These are phyloP conservation scores for Venturia aucupariae DNA, from an alignment of 2,329 filamentous ascomycete species.

Conservation along the genomic window DNA sequence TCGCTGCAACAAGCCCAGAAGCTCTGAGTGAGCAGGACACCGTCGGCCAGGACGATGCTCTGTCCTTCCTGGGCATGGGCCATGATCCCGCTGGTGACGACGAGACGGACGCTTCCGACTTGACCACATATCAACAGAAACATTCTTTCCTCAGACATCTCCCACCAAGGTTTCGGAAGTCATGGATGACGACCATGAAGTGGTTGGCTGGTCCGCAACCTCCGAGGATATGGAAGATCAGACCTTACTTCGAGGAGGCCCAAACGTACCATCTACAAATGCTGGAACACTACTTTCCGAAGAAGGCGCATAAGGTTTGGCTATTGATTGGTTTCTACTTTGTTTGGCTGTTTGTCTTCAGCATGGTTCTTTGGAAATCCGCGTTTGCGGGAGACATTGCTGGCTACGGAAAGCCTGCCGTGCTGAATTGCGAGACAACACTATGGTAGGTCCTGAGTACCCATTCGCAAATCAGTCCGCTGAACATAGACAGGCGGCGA, in stretches of 20 bases:
- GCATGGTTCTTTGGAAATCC: slow-evolving; percentile 57
- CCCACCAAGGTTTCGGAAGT: slow-evolving; percentile 46
- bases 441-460: slow-evolving; percentile 51
- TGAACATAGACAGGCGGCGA: slow-evolving; percentile 29
- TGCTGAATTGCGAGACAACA: slow-evolving; percentile 56
- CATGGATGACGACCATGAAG: slow-evolving; percentile 30
- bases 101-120: neutral
- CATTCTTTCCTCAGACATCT: slow-evolving; percentile 19
- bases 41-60: slow-evolving; percentile 13
- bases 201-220: slow-evolving; percentile 43
- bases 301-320: slow-evolving; percentile 47
- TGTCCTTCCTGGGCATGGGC: slow-evolving; percentile 15
- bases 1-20: slow-evolving; percentile 2
- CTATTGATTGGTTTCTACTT: slow-evolving; percentile 52
- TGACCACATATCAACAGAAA: slow-evolving; percentile 13
- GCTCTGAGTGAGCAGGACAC: slow-evolving; percentile 12
- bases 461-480: slow-evolving; percentile 20
- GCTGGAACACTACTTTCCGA: slow-evolving; percentile 54
- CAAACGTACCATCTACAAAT: slow-evolving; percentile 59
- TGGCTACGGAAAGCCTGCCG: slow-evolving; percentile 56
- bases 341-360: slow-evolving; percentile 61
- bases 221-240: slow-evolving; percentile 39
- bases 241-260: slow-evolving; percentile 50
- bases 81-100: slow-evolving; percentile 6
- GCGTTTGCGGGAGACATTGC: slow-evolving; percentile 51